Evolutionary conservation across 2,329 filamentous ascomycete species (phyloP).

Genomic region (Amesomyces nigricolor): DNA sequence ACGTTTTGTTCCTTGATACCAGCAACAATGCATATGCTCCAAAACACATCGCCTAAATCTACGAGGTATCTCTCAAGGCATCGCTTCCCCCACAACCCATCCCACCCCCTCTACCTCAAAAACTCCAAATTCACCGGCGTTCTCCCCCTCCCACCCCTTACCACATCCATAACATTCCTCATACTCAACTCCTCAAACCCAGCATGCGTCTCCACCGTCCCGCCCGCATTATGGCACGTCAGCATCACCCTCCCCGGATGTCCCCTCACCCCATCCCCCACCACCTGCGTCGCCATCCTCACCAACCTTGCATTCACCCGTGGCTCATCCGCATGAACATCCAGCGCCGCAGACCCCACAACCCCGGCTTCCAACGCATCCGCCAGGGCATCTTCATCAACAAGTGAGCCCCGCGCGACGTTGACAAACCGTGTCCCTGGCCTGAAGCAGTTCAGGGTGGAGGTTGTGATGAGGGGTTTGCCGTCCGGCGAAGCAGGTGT

Average conservation of each 20-base stretch:
- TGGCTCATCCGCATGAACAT: conserved; percentile 60
- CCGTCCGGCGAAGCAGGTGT: conserved; percentile 47
- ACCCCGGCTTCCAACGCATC: conserved; percentile 49
- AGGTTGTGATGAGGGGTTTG: conserved; percentile 43
- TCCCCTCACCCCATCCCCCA: background rate
- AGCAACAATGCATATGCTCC: no score
- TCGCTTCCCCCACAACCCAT: no score
- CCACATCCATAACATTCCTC: conserved; percentile 58
- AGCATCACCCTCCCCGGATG: conserved; percentile 46
- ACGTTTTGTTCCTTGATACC: no score
- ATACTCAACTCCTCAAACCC: conserved; percentile 63
- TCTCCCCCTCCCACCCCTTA: conserved; percentile 45
- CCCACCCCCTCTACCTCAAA: conserved; percentile 29
- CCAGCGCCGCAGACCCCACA: conserved; percentile 52
- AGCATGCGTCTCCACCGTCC: conserved; percentile 60
- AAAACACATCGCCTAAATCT: no score
- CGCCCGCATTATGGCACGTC: conserved; percentile 63
- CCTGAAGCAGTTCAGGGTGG: conserved; percentile 47
- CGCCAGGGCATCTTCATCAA: conserved; percentile 59
- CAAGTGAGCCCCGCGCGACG: conserved; percentile 57
- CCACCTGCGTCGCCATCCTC: conserved; percentile 29
- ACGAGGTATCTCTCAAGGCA: no score
- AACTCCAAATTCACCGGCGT: conserved; percentile 60
- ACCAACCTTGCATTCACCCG: conserved; percentile 43
- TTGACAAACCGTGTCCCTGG: conserved; percentile 57